Evolutionary conservation across 352 stramenopile species (phyloP).

Genomic region (Globisporangium ultimum): DNA sequence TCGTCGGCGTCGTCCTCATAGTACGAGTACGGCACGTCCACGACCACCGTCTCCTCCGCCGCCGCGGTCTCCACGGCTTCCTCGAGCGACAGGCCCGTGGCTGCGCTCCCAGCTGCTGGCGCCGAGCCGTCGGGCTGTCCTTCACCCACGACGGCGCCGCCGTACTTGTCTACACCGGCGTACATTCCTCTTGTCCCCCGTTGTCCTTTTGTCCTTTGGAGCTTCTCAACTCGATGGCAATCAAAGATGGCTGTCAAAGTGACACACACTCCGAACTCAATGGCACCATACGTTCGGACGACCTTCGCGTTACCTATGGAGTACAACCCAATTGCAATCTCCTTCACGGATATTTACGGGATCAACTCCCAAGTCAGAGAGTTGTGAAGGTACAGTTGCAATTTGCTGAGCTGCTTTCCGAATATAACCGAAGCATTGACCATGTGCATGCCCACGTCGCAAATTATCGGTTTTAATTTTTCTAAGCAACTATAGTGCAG

Average conservation of each 20-base stretch:
- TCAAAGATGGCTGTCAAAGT: no score
- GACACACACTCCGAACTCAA: neutral
- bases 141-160: constrained; percentile 62
- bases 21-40: constrained; percentile 80
- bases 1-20: constrained; percentile 63
- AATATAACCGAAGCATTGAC: no score
- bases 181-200: no score
- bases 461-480: no score
- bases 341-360: no score
- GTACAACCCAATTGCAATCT: no score
- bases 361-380: no score
- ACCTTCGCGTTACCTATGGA: neutral
- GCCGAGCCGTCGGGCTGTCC: constrained; percentile 37
- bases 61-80: constrained; percentile 74
- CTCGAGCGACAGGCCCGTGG: constrained; percentile 54
- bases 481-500: no score
- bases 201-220: neutral
- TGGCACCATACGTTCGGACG: neutral
- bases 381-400: no score
- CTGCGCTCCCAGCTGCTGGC: constrained; percentile 3
- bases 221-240: neutral
- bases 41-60: constrained; percentile 77
- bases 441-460: no score
- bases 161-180: constrained; percentile 80
- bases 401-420: no score